Evolutionary conservation across 2,329 filamentous ascomycete species (phyloP), one percentile per base, ranked within the genome.

Genomic region (Scleromitrula shiraiana): DNA sequence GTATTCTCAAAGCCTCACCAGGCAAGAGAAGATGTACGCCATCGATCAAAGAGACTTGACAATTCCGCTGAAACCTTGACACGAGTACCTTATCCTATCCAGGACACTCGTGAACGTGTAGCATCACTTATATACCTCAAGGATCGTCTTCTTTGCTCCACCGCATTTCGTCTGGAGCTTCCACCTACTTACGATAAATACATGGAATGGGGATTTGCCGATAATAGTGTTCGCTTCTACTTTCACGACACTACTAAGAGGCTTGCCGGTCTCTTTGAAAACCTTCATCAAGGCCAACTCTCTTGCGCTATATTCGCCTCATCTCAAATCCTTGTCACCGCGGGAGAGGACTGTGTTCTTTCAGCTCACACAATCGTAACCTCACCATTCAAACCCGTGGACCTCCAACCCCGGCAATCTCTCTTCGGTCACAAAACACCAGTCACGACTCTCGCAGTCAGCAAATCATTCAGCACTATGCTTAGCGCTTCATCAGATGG

Each of bases 171-270:
- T 17, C 74, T 96, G 35, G 93, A 96, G 60, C 81, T 97, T 10
- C 85, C 90, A 0, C 90, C 91, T 0, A 70, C 72, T 41, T 95
- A 88, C 62, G 90, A 97, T 67, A 89, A 89, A 58, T 95, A 88
- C 60, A 77, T 97, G 56, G 89, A 96, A 68, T 97, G 91, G 91
- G 91, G 91, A 1, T 97, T 94, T 59, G 85, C 88, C 0, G 93
- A 98, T 65, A 88, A 87, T 58, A 94, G 88, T 56, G 78, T 98
- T 23, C 84, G 93, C 4, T 97, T 98, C 71, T 95, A 88, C 68
- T 80, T 85, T 47, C 82, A 84, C 40, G 88, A 95, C 56, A 87
- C 80, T n/a, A n/a, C n/a, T 50, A 83, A 87, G 61, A 90, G 88
- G 71, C 73, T 85, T 19, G 80, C 94, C 29, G 91, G 91, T 0